Evolutionary conservation across 2,329 filamentous ascomycete species (phyloP).

Genomic region (Pleoardoris graminearum): DNA sequence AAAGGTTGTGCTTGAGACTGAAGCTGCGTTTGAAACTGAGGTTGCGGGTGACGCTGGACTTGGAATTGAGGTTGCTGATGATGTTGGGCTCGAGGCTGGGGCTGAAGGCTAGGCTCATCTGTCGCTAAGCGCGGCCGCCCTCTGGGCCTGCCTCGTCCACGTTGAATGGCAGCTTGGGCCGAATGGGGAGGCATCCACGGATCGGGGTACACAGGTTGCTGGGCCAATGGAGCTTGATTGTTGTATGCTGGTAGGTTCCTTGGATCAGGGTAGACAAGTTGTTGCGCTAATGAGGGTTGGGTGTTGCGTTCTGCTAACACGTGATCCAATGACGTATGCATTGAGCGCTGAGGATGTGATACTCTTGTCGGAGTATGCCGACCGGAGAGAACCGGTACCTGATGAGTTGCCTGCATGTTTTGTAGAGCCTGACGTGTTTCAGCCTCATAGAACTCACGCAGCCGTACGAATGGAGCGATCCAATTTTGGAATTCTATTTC

Average conservation of each 20-base stretch:
- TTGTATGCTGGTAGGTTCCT: not conserved
- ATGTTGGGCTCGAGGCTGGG: not conserved
- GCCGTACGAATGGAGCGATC: conserved; percentile 4
- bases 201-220: not conserved
- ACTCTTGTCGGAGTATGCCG: not conserved
- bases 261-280: not conserved
- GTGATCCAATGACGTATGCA: not conserved
- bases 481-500: conserved; percentile 10
- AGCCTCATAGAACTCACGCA: conserved; percentile 7
- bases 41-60: not conserved
- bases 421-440: not conserved
- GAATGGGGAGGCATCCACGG: not conserved
- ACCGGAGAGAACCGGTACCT: not conserved
- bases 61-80: not conserved
- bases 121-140: conserved; percentile 2
- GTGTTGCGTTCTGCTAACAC: no score
- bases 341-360: not conserved
- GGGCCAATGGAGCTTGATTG: not conserved
- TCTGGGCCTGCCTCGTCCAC: conserved; percentile 4
- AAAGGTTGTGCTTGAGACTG: not conserved
- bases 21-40: not conserved
- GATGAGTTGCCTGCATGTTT: not conserved
- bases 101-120: not conserved
- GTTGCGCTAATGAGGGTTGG: not conserved
- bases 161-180: conserved; percentile 13